A percentile compares a stretch with the other conserved stretches of the same genome.
Evolutionary conservation across 1,284 basidiomycete genomes (phyloP).

Genomic region (Naganishia sp.): DNA sequence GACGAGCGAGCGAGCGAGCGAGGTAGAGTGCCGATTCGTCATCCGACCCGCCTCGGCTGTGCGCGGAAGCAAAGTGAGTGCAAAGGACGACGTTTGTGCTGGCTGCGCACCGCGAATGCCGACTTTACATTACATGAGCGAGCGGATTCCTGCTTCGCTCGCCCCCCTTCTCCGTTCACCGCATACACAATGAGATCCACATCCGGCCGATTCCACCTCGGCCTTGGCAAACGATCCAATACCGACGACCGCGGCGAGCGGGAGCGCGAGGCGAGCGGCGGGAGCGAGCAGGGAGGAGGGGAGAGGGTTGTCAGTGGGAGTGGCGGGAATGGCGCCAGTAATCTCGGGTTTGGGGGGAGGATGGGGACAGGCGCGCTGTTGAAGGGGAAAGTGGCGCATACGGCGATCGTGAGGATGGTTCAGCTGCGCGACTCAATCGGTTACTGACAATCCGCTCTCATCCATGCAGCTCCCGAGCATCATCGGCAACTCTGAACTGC

Average conservation of each 20-base stretch:
- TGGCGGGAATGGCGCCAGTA: constrained; percentile 13
- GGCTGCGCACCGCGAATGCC: too few relatives aligned
- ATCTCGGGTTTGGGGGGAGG: constrained; percentile 21
- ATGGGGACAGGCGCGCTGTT: constrained; percentile 28
- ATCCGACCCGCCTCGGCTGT: too few relatives aligned
- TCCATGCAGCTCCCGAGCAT: constrained; percentile 28
- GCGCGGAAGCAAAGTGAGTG: too few relatives aligned
- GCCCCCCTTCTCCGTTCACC: not conserved
- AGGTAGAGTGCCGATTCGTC: too few relatives aligned
- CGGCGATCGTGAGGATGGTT: constrained; percentile 25
- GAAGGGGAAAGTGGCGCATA: constrained; percentile 34
- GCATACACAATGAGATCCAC: constrained; percentile 28
- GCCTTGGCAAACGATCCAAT: constrained; percentile 28
- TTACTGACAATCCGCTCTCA: not conserved
- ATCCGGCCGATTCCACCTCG: constrained; percentile 33
- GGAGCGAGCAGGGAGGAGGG: not conserved
- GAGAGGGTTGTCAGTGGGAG: constrained; percentile 25
- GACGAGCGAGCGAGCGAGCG: too few relatives aligned
- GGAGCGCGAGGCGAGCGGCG: constrained; percentile 14
- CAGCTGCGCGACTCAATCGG: not conserved
- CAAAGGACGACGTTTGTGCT: too few relatives aligned
- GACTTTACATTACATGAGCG: too few relatives aligned
- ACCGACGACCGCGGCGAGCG: constrained; percentile 20
- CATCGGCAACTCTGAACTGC: constrained; percentile 30
- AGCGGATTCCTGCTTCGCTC: too few relatives aligned